Conservation (phyloP, 371 early-diverging fungal genomes). For the Thermomucor indicae-seudaticae region DNA sequence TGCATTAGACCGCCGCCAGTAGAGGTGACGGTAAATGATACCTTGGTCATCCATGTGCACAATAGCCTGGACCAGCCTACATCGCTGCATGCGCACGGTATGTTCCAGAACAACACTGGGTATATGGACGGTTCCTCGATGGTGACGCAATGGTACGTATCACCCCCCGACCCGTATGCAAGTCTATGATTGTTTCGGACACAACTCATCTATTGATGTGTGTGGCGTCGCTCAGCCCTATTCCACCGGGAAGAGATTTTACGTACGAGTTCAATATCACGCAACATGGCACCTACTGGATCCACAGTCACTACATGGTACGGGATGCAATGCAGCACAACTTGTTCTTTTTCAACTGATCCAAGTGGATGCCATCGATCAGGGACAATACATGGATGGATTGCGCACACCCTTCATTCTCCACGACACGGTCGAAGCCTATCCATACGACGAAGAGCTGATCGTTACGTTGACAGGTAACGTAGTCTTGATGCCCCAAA, state of each 20-base stretch:
- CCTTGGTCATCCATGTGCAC: conserved; percentile 55
- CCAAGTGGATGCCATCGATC: neutral
- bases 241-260: conserved; percentile 49
- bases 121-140: conserved; percentile 65
- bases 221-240: conserved; percentile 18
- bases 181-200: neutral
- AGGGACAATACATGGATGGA: conserved; percentile 78
- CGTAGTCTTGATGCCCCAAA: neutral
- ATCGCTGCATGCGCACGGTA: conserved; percentile 69
- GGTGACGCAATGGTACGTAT: conserved; percentile 57
- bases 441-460: conserved; percentile 64
- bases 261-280: conserved; percentile 60
- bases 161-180: neutral
- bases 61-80: conserved; percentile 54
- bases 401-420: conserved; percentile 70
- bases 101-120: conserved; percentile 59
- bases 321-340: no score
- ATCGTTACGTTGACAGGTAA: conserved; percentile 47
- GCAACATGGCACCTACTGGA: conserved; percentile 74
- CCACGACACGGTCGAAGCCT: conserved; percentile 48
- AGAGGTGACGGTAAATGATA: conserved; percentile 47
- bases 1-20: conserved; percentile 40
- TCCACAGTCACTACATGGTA: conserved; percentile 57
- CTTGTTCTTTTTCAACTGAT: neutral
- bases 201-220: neutral